A percentile compares a stretch with the other conserved stretches of the same genome.
Evolutionary conservation across 2,329 filamentous ascomycete species (phyloP).

Genomic region (Dothistroma septosporum): DNA sequence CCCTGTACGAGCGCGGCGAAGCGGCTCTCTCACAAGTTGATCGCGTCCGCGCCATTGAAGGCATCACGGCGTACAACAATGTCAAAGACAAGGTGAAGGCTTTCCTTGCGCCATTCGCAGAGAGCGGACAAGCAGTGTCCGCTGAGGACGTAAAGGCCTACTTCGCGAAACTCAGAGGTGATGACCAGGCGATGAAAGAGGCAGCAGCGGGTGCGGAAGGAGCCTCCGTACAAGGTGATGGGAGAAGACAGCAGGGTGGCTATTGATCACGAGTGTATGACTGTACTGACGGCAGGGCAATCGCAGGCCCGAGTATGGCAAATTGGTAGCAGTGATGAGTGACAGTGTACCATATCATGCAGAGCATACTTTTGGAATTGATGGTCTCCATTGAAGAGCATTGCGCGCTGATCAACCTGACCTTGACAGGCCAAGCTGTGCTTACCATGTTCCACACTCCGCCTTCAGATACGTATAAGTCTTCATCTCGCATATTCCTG

Average conservation of each 20-base stretch:
- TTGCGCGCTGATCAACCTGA: too few species aligned
- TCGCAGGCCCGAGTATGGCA: conserved; percentile 11
- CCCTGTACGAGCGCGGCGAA: conserved; percentile 85
- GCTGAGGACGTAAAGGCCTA: conserved; percentile 96
- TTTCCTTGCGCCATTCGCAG: conserved; percentile 89
- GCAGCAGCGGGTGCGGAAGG: conserved; percentile 29
- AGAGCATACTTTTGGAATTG: too few species aligned
- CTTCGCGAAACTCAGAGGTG: conserved; percentile 89
- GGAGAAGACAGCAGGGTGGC: conserved; percentile 39
- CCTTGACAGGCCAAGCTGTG: not conserved
- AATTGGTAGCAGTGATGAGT: not conserved
- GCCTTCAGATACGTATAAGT: not conserved
- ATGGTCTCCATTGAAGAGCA: too few species aligned
- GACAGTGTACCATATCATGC: not conserved
- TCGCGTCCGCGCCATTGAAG: conserved; percentile 84
- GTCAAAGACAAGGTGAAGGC: conserved; percentile 93
- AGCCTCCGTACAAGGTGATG: conserved; percentile 25
- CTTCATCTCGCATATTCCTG: not conserved
- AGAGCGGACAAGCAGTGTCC: conserved; percentile 80
- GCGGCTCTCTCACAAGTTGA: conserved; percentile 88
- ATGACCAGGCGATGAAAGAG: conserved; percentile 54
- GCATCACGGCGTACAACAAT: conserved; percentile 97
- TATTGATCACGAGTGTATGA: conserved; percentile 29
- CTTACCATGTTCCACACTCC: not conserved
- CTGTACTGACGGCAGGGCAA: not conserved